Evolutionary conservation across 148 eudicot genomes (phyloP).

Genomic region (Vaccinium myrtillus): DNA sequence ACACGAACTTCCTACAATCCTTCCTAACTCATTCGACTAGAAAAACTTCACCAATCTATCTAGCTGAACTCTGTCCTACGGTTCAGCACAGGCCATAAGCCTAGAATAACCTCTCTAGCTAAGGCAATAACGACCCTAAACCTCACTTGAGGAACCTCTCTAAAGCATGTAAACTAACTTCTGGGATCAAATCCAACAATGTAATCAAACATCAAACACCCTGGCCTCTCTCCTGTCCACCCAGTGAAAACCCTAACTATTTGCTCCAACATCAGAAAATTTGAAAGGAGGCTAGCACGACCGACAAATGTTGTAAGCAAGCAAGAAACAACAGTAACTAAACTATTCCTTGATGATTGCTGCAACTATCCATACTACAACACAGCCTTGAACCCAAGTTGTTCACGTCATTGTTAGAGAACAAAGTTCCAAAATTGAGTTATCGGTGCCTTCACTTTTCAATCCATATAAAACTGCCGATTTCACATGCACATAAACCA

Average conservation of each 20-base stretch:
- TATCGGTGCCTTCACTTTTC: background rate
- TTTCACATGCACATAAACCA: too few species aligned
- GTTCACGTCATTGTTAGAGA: background rate
- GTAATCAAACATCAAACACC: background rate
- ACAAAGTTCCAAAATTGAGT: background rate
- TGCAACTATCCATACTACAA: background rate
- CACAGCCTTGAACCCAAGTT: background rate
- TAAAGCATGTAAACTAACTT: background rate
- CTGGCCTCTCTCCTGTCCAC: background rate
- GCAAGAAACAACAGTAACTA: too few species aligned
- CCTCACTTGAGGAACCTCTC: background rate
- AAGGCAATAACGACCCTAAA: background rate
- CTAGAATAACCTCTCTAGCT: background rate
- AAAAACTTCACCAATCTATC: background rate
- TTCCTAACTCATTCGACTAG: background rate
- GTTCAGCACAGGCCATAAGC: background rate
- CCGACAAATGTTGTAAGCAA: too few species aligned
- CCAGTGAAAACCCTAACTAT: background rate
- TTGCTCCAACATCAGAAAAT: background rate
- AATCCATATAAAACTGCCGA: background rate
- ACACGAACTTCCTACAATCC: background rate
- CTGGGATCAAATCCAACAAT: background rate
- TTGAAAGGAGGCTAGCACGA: too few species aligned
- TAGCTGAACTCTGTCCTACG: background rate
- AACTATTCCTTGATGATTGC: too few species aligned